A percentile compares a stretch with the other conserved stretches of the same genome.
Conservation (phyloP, 148 eudicot genomes). For the Arbutus unedo region DNA sequence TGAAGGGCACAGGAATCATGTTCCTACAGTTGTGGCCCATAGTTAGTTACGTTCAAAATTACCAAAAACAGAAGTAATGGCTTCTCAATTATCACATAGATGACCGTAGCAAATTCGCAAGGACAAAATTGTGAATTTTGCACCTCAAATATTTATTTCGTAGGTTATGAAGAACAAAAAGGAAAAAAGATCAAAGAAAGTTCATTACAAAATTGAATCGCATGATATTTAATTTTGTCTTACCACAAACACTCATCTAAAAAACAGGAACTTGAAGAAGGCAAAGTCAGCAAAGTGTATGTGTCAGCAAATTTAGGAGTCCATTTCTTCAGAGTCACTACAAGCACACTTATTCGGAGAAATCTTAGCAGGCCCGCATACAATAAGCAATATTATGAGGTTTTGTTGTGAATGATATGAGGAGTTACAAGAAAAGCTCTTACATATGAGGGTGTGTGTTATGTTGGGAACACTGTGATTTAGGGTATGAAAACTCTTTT, state of each 20-base stretch:
- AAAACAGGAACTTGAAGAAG: not conserved
- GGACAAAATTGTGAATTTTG: not conserved
- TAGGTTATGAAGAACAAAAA: not conserved
- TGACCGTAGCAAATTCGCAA: not conserved
- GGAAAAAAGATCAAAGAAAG: not conserved
- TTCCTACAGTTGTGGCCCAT: constrained; percentile 45
- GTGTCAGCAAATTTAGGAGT: not conserved
- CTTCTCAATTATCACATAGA: constrained; percentile 10
- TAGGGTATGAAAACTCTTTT: not conserved
- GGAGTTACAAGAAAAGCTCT: not conserved
- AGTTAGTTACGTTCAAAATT: not conserved
- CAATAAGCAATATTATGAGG: not conserved
- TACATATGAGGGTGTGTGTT: not conserved
- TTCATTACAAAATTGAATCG: not conserved
- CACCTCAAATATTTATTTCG: not conserved
- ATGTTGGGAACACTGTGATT: not conserved
- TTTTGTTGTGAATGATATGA: not conserved
- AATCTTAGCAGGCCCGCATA: not conserved
- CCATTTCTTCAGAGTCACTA: not conserved
- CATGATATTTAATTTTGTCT: not conserved
- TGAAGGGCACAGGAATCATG: constrained; percentile 94
- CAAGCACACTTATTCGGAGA: not conserved
- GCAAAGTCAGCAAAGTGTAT: not conserved
- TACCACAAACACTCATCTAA: not conserved
- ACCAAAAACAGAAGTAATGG: constrained; percentile 5